These are phyloP conservation scores for Phytopythium ostracodes DNA, from an alignment of 352 stramenopile species.

Conservation along the genomic window DNA sequence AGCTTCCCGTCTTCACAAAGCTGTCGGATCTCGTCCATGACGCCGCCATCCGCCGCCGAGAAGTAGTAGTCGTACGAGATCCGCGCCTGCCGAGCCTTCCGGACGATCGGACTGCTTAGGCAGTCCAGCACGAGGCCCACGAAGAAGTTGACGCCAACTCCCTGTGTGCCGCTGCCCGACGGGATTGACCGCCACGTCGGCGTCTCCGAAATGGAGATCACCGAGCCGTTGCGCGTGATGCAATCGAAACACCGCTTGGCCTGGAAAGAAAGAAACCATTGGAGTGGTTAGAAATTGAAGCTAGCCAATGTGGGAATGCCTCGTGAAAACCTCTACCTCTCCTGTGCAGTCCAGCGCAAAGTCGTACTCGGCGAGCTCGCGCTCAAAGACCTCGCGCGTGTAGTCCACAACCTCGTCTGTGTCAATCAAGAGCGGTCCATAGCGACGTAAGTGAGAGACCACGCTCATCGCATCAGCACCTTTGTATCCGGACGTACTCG, in stretches of 20 bases:
- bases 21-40: conserved; percentile 47
- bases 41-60: conserved; percentile 24
- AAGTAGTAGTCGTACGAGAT: conserved; percentile 65
- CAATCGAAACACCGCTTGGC: conserved; percentile 61
- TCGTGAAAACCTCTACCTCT: conserved; percentile 35
- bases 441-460: not conserved
- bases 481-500: conserved; percentile 11
- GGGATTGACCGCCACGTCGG: conserved; percentile 36
- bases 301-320: not conserved
- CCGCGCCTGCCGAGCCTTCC: conserved; percentile 38
- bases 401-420: conserved; percentile 73
- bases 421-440: not conserved
- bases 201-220: conserved; percentile 61
- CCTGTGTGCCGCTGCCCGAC: conserved; percentile 19
- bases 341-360: conserved; percentile 73
- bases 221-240: conserved; percentile 41
- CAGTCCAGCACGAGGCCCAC: conserved; percentile 50
- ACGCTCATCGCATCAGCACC: not conserved
- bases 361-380: conserved; percentile 65
- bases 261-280: conserved; percentile 14
- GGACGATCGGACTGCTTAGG: conserved; percentile 51
- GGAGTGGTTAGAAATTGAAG: not conserved
- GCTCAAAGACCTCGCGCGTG: conserved; percentile 56
- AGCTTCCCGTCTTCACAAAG: conserved; percentile 41
- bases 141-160: conserved; percentile 40